phyloP scores from a whole-genome alignment of 345 rosid species.

The Zanthoxylum bungeanum region DNA sequence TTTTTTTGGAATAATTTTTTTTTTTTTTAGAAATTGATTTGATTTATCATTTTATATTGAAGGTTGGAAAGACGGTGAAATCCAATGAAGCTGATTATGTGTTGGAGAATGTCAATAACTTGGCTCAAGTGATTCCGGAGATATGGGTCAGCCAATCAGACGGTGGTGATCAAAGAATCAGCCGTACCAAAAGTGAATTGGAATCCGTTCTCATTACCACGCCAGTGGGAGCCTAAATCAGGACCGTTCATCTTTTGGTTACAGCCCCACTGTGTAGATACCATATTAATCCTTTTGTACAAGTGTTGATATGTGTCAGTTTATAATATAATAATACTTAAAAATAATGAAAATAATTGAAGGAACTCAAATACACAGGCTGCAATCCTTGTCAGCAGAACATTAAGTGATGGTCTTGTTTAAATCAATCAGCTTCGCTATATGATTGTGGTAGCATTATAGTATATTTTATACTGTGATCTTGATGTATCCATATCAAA shows the following conservation, averaged over 20 bases:
- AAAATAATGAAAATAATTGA: too few species aligned
- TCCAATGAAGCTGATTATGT: conserved; percentile 68
- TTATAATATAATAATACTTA: too few species aligned
- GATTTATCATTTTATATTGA: background rate
- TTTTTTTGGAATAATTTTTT: too few species aligned
- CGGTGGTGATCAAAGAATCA: conserved; percentile 34
- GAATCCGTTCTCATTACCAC: conserved; percentile 42
- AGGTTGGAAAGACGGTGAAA: conserved; percentile 72
- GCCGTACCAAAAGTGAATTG: conserved; percentile 42
- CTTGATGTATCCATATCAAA: background rate
- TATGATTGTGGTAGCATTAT: background rate
- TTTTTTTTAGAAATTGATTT: background rate
- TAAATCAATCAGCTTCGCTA: background rate
- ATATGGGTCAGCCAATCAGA: conserved; percentile 45
- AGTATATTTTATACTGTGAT: background rate
- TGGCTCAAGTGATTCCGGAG: conserved; percentile 61
- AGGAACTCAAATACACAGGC: too few species aligned
- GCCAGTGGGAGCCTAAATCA: conserved; percentile 51
- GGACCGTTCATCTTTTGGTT: background rate
- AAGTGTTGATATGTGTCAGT: background rate
- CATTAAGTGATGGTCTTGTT: background rate
- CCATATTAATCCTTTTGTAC: background rate
- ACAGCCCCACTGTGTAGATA: background rate
- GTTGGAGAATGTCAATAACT: conserved; percentile 39
- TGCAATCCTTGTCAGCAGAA: background rate